Evolutionary conservation across 495 filamentous ascomycete genomes (phyloP).

Genomic region (Aspergillus cavernicola): DNA sequence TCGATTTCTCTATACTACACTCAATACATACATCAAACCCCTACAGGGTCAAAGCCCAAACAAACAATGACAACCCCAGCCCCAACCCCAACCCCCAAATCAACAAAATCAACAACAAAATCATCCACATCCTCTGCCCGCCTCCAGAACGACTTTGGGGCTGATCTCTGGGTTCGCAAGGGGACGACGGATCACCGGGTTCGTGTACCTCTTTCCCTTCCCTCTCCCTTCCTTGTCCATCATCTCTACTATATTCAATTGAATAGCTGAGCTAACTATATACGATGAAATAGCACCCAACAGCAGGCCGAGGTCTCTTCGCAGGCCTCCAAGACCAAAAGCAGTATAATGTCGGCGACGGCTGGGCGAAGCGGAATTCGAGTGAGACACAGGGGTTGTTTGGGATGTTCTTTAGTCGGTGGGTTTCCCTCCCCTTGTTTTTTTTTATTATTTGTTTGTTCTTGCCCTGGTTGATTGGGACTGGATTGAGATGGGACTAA

Average conservation of each 20-base stretch:
- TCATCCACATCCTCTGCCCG: conserved; percentile 20
- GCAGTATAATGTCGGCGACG: conserved; percentile 41
- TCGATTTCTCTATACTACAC: too few relatives aligned
- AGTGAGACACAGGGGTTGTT: conserved; percentile 11
- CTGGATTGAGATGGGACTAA: not conserved
- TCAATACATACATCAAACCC: not conserved
- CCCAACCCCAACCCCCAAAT: not conserved
- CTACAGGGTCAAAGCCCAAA: not conserved
- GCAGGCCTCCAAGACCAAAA: conserved; percentile 44
- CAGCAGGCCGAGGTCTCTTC: conserved; percentile 42
- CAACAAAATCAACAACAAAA: not conserved
- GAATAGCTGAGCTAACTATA: not conserved
- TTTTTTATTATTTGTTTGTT: not conserved
- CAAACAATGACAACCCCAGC: not conserved
- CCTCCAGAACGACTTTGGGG: conserved; percentile 40
- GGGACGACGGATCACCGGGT: conserved; percentile 21
- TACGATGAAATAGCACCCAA: conserved; percentile 28
- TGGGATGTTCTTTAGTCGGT: conserved; percentile 13
- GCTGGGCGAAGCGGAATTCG: conserved; percentile 32
- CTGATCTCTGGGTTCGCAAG: conserved; percentile 37
- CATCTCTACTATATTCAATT: not conserved
- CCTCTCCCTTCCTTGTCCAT: not conserved
- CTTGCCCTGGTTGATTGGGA: too few relatives aligned
- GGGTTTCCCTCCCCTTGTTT: not conserved
- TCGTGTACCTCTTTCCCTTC: conserved; percentile 7